Evolutionary conservation across 257 asterid genomes (phyloP), one percentile per base, ranked within the genome.

Genomic region (Scutellaria galericulata): DNA sequence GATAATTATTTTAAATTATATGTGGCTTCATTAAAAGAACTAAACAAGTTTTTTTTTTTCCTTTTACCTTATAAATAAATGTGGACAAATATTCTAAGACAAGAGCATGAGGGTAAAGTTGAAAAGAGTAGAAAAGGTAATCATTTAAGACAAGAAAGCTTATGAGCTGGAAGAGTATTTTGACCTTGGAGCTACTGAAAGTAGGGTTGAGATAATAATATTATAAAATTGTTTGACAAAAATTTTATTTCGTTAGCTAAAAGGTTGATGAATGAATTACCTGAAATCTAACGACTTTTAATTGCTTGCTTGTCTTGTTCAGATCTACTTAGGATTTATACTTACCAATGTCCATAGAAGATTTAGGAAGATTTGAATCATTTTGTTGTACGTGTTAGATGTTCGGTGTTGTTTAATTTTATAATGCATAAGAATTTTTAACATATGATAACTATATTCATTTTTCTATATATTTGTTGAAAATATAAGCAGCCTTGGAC

Each of bases 221-320:
- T 7, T 47, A 73, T 66, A 47, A 42, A 76, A 82, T 57, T 51
- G 76, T 81, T 83, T 87, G 92, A 83, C 89, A 69, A 77, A 71
- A 80, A 46, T 61, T 61, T 72, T 27, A 39, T 75, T 57, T 67
- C 62, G 86, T 81, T 87, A 78, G 86, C 65, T 82, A 73, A 73
- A 70, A 73, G 83, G 76, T 84, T 66, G 88, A 84, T 84, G 79
- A 83, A 84, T 67, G 52, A 53, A 74, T 66, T 77, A 86, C 89
- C 92, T 72, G 84, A 81, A 75, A 42, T 54, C 73, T 82, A 83
- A 78, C 89, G 83, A 75, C 84, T 84, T 83, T 75, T 27, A 13
- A 40, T 65, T 57, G 70, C 77, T 71, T 71, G 51, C 68, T 70
- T 63, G 42, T 64, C 47, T 57, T 37, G 35, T 77, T 71, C 64